Evolutionary conservation across 129 eudicot species (phyloP), one percentile per base, ranked within the genome.

Genomic region (Artemisia annua): DNA sequence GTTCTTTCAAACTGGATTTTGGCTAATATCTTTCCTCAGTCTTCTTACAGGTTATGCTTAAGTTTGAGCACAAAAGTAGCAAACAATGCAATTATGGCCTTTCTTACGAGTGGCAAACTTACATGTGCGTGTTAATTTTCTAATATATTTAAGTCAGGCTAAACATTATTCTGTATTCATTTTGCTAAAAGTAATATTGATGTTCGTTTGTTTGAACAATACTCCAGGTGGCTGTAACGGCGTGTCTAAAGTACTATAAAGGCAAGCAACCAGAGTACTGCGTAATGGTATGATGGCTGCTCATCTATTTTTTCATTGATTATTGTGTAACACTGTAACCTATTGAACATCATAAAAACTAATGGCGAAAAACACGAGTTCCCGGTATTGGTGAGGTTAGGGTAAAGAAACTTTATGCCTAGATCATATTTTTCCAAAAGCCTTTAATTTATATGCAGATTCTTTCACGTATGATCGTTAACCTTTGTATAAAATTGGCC

Each of bases 221-320:
- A 81, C 96, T 32, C 80, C 87, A 48, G 96, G 93, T 61, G 96
- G 96, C 15, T 85, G 87, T 76, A 87, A 90, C 72, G 96, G 96
- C 39, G 89, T 90, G 49, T 93, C 96, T 67, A 90, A 78, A 84
- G 93, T 87, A 30, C 96, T 87, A 85, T 56, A 90, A 90, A 74
- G 96, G 93, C 48, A 87, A 87, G 72, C 93, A 87, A 83, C 93
- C 93, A 55, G 93, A 90, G 73, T 90, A 90, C 58, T 90, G 86
- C 68, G 93, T 87, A 3, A 90, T 90, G 96, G 96, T 89, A 89
- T 78, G 82, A 35, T 78, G 50, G 28, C 28, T 1, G 2, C 1
- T 24, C 3, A 24, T 14, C 22, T 52, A 28, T 80, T 74, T 32
- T 28, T 70, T 60, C 48, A 1, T 24, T 35, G 43, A 53, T 56